These are phyloP conservation scores for Mycena polygramma DNA, from an alignment of 768 basidiomycete species.

Conservation along the genomic window DNA sequence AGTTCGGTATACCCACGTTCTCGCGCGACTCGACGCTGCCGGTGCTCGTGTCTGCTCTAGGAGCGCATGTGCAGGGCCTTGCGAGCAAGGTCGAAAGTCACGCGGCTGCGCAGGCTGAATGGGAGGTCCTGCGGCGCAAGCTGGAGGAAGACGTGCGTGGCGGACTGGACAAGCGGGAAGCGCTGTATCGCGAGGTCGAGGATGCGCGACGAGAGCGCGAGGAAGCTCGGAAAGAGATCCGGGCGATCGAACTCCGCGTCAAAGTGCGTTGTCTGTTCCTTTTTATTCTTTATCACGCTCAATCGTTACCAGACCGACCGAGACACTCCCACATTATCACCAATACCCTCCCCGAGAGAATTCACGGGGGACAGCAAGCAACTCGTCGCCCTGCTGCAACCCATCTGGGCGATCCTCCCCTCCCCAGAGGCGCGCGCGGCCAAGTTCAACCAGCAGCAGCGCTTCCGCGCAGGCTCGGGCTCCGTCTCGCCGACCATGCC, in stretches of 20 bases:
- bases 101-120: constrained; percentile 59
- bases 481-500: constrained; percentile 51
- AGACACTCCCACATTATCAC: constrained; percentile 26
- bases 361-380: constrained; percentile 60
- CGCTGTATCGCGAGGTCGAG: constrained; percentile 66
- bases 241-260: constrained; percentile 53
- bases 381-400: constrained; percentile 72
- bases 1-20: constrained; percentile 68
- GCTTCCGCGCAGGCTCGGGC: constrained; percentile 62
- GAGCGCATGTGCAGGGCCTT: constrained; percentile 64
- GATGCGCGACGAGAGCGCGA: constrained; percentile 66
- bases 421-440: constrained; percentile 85
- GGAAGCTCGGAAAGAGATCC: constrained; percentile 56
- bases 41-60: constrained; percentile 62
- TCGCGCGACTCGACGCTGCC: constrained; percentile 65
- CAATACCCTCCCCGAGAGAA: constrained; percentile 43
- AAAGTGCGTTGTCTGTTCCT: constrained; percentile 46
- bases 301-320: constrained; percentile 28
- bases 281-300: not conserved
- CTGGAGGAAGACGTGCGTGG: constrained; percentile 64
- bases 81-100: constrained; percentile 59
- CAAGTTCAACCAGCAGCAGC: constrained; percentile 63
- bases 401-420: constrained; percentile 87
- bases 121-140: constrained; percentile 58
- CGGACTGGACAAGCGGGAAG: constrained; percentile 62